Evolutionary conservation across 768 basidiomycete species (phyloP), one percentile per base, ranked within the genome.

Genomic region (Lactarius psammicola): DNA sequence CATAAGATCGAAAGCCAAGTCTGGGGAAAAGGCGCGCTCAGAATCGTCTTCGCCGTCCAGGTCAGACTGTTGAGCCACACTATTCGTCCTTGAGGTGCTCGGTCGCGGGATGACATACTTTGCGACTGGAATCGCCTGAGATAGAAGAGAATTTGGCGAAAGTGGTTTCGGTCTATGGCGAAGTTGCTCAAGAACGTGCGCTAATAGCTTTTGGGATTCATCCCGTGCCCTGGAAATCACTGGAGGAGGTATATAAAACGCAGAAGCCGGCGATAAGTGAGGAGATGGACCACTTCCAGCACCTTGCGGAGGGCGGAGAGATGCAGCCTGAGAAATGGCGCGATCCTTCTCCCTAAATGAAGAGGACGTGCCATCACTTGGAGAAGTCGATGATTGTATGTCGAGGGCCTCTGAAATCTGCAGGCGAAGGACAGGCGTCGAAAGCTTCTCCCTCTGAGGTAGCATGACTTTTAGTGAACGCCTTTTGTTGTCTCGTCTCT

Each of bases 121-220:
- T n/a, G 57, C 34, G 15, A 15, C n/a, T 18, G 51, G 51, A 30
- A 44, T 34, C 28, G 40, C 10, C 17, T 67, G 56, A 26, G 33
- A 44, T 4, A 20, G 42, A 17, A 26, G 33, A 54, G 28, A 17
- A 26, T 59, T 31, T 23, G 62, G 51, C 15, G 66, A 72, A 2
- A 85, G 84, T 34, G 87, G 85, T 66, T 79, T 78, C 4, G 76
- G 77, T 62, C 91, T 80, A 58, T 76, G 77, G 56, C 84, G 81
- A n/a, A 94, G 79, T 69, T 87, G 85, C 23, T 79, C 78, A 18
- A 93, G 77, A 33, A 90, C 77, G 72, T 88, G 85, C 0, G 83
- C 80, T 4, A 92, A 78, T 28, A 91, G 78, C 72, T 92, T 92
- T 57, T 85, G 82, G 10, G 87, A 84, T 74, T 90, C 90, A 60